A percentile compares a stretch with the other conserved stretches of the same genome.
Conservation (phyloP, 2,329 filamentous ascomycete genomes). For the Aspergillus versicolor region DNA sequence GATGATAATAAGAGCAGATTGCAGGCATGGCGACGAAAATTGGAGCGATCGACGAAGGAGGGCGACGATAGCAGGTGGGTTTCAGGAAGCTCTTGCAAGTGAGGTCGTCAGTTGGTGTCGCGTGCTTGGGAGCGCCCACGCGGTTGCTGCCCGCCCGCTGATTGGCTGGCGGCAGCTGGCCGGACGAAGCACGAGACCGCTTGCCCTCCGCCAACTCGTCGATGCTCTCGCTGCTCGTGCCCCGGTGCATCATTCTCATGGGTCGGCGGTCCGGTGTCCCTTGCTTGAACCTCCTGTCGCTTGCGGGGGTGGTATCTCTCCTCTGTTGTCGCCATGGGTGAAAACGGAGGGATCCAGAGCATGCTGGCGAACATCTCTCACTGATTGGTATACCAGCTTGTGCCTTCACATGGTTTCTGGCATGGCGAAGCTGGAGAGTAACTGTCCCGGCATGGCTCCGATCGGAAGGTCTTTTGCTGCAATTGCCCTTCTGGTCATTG, state of each 20-base stretch:
- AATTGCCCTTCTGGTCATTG: background rate
- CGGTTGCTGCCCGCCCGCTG: conserved; percentile 19
- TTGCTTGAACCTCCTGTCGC: conserved; percentile 9
- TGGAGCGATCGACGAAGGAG: conserved; percentile 12
- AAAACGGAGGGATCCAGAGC: conserved; percentile 7
- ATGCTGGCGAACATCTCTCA: conserved; percentile 1
- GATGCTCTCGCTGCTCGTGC: conserved; percentile 23
- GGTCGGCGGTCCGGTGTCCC: conserved; percentile 9
- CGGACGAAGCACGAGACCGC: conserved; percentile 28
- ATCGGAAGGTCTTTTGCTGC: background rate
- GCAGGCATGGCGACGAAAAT: conserved; percentile 2
- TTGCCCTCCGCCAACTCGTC: conserved; percentile 21
- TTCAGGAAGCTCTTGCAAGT: conserved; percentile 11
- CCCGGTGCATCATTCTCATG: conserved; percentile 14
- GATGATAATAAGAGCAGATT: conserved; percentile 6
- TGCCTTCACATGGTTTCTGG: background rate
- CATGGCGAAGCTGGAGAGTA: background rate
- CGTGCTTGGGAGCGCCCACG: conserved; percentile 37
- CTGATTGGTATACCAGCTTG: conserved; percentile 13
- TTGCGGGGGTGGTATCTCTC: conserved; percentile 6
- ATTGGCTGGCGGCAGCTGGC: conserved; percentile 25
- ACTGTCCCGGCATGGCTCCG: background rate
- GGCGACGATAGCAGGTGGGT: conserved; percentile 11
- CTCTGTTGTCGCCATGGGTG: background rate
- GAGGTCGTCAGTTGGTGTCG: conserved; percentile 27